phyloP scores from a whole-genome alignment of 192 early-diverging fungal genomes.

The Backusella australiensis region DNA sequence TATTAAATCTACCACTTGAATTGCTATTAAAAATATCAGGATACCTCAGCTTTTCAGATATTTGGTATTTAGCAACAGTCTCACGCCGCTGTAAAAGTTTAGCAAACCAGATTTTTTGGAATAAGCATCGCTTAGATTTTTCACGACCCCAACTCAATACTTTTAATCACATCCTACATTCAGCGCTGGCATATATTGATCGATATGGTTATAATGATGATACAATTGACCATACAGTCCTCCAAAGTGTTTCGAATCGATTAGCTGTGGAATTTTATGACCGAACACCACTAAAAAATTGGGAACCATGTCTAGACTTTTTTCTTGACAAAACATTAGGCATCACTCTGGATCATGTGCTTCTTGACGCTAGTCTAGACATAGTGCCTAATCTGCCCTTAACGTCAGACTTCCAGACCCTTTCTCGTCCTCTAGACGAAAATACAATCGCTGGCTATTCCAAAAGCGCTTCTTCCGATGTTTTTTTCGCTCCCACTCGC shows the following conservation, averaged over 20 bases:
- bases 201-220: constrained; percentile 6
- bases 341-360: constrained; percentile 26
- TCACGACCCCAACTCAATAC: constrained; percentile 16
- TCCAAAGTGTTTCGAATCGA: constrained; percentile 31
- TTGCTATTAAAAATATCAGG: constrained; percentile 17
- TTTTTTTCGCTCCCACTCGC: not conserved
- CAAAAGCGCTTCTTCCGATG: not conserved
- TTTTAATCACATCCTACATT: constrained; percentile 21
- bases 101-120: constrained; percentile 26
- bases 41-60: constrained; percentile 22
- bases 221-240: not conserved
- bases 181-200: constrained; percentile 19
- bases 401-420: not conserved
- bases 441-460: not conserved
- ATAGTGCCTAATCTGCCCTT: not conserved
- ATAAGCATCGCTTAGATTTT: constrained; percentile 22
- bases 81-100: constrained; percentile 11
- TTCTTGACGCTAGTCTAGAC: constrained; percentile 6
- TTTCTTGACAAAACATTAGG: constrained; percentile 27
- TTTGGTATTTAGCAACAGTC: constrained; percentile 25
- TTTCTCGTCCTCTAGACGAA: constrained; percentile 1
- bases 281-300: constrained; percentile 24
- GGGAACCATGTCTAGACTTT: constrained; percentile 30
- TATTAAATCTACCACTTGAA: constrained; percentile 23
- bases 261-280: constrained; percentile 30